Percentiles rank a stretch among this genome's conserved stretches.
These are phyloP conservation scores for Fusarium anthophilum DNA, from an alignment of 2,329 filamentous ascomycete species.

Conservation along the genomic window DNA sequence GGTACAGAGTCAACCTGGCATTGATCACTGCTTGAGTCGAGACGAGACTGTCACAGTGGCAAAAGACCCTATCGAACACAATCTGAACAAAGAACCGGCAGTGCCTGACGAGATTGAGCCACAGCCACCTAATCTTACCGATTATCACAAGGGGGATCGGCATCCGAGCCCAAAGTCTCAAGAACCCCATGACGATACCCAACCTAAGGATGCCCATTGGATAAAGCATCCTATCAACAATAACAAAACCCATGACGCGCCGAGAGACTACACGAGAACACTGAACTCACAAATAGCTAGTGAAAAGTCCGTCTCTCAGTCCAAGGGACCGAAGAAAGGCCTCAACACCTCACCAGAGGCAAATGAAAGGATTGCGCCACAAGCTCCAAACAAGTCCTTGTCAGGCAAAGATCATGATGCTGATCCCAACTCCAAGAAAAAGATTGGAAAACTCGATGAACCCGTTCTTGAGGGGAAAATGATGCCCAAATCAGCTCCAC, in stretches of 20 bases:
- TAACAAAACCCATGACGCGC: neutral
- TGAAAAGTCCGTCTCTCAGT: neutral
- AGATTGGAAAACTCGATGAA: neutral
- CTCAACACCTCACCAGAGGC: neutral
- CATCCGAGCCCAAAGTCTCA: conserved; percentile 34
- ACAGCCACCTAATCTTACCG: conserved; percentile 20
- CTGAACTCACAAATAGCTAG: neutral
- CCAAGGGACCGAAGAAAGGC: neutral
- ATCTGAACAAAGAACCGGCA: conserved; percentile 18
- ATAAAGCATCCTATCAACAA: conserved; percentile 14
- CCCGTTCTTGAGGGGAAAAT: neutral
- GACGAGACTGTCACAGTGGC: conserved; percentile 18
- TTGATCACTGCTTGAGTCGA: conserved; percentile 20
- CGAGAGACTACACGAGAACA: neutral
- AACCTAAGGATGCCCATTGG: conserved; percentile 23
- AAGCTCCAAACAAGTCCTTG: neutral
- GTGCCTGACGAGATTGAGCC: neutral
- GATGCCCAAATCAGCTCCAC: conserved; percentile 10
- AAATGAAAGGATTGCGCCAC: neutral
- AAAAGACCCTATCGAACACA: conserved; percentile 13
- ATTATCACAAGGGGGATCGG: conserved; percentile 21
- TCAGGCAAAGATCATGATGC: neutral
- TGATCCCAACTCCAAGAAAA: neutral
- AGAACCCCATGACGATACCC: conserved; percentile 26
- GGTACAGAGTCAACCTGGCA: neutral